Evolutionary conservation across 2,329 filamentous ascomycete species (phyloP).

Genomic region (Sclerotinia nivalis): DNA sequence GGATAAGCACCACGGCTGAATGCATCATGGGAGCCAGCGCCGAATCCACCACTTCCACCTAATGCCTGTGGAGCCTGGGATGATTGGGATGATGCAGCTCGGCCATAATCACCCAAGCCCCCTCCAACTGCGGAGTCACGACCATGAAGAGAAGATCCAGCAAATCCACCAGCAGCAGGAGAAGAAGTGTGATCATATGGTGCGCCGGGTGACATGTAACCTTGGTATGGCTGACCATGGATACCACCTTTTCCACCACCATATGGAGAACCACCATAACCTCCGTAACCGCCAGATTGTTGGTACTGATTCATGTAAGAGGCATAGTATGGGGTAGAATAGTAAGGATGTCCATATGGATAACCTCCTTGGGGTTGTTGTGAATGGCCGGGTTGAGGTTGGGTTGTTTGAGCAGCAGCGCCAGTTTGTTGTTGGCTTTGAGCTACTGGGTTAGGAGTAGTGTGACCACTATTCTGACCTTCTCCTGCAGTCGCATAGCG

Average conservation of each 20-base stretch:
- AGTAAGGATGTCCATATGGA: conserved; percentile 60
- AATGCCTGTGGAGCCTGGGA: conserved; percentile 40
- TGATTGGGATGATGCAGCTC: conserved; percentile 41
- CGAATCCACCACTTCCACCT: conserved; percentile 40
- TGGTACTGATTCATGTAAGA: conserved; percentile 59
- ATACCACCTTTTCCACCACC: conserved; percentile 42
- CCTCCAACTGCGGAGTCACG: conserved; percentile 41
- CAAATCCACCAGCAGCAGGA: conserved; percentile 41
- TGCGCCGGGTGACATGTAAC: conserved; percentile 41
- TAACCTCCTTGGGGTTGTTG: conserved; percentile 54
- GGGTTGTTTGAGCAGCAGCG: conserved; percentile 46
- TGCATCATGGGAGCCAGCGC: conserved; percentile 38
- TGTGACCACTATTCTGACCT: conserved; percentile 82
- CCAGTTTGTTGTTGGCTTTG: conserved; percentile 51
- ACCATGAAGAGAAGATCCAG: conserved; percentile 40
- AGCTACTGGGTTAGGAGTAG: conserved; percentile 79
- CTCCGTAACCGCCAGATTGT: conserved; percentile 42
- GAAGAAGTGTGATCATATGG: conserved; percentile 43
- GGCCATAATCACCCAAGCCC: conserved; percentile 42
- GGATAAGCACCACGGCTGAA: conserved; percentile 41
- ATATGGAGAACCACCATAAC: conserved; percentile 41
- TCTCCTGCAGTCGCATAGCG: conserved; percentile 64
- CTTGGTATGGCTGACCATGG: conserved; percentile 41
- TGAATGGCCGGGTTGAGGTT: conserved; percentile 48
- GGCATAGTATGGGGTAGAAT: conserved; percentile 62